Evolutionary conservation across 2,329 filamentous ascomycete species (phyloP), one percentile per base, ranked within the genome.

Genomic region (Boeremia exigua): DNA sequence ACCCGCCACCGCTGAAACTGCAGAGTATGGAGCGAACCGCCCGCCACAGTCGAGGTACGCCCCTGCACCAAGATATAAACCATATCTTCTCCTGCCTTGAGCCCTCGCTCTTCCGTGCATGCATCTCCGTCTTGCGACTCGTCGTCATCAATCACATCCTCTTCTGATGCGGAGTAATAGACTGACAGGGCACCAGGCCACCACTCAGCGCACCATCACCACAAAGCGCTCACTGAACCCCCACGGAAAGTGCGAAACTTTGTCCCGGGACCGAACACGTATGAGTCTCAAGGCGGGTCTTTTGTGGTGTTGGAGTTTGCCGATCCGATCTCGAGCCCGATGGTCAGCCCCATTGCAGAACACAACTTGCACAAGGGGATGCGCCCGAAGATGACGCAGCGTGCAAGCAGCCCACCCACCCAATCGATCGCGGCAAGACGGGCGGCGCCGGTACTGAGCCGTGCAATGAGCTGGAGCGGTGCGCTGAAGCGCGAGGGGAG

Each of bases 181-280:
- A 53, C 61, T 58, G 51, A 60, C 49, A 37, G n/a, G 15, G 37
- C 39, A 40, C 42, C 56, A 66, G 62, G 60, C 47, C 61, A 64
- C 32, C 48, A 56, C 14, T 57, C 52, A 8, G 29, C 48, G 11
- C 56, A 55, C 45, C 28, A 48, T 46, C 14, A 44, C 44, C 29
- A 36, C 1, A 29, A 39, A 30, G 34, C 46, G n/a, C 47, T 23
- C 14, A 34, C 34, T 4, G 32, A 29, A 7, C 12, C 25, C 1
- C 11, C 48, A 14, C 40, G 30, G 7, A 7, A 27, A 37, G 7
- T 17, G 6, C 10, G 8, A 12, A 9, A 33, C 2, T 2, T 19
- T 9, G 30, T 0, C 3, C 1, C 19, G 17, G 29, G 6, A 4
- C 30, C 36, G 3, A 23, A 47, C 6, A 51, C 27, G 3, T 51